Conservation (phyloP, 1,284 basidiomycete genomes). For the Pulveroboletus sp. region DNA sequence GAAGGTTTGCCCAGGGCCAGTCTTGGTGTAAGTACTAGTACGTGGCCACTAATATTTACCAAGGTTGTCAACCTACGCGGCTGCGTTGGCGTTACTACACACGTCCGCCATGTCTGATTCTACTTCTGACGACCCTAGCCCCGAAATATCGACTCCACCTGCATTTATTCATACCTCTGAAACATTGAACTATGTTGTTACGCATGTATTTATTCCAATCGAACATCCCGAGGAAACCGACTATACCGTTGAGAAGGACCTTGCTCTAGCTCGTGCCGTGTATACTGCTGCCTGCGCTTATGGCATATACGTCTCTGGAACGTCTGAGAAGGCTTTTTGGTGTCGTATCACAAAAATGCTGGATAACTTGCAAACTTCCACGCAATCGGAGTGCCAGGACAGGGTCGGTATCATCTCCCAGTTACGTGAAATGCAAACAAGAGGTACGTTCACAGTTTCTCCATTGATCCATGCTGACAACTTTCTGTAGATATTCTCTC, state of each 20-base stretch:
- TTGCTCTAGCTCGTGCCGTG: background rate
- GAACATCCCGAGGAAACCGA: constrained; percentile 5
- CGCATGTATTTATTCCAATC: constrained; percentile 12
- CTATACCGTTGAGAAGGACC: background rate
- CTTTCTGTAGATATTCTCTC: constrained; percentile 22
- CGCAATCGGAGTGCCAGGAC: background rate
- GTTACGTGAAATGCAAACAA: constrained; percentile 13
- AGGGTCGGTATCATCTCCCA: background rate
- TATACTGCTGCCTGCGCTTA: constrained; percentile 10
- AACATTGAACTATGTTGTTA: background rate
- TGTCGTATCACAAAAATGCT: constrained; percentile 10
- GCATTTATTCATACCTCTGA: background rate
- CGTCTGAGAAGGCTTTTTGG: constrained; percentile 8
- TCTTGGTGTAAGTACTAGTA: too few species aligned
- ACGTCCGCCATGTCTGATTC: background rate
- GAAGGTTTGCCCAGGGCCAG: too few species aligned
- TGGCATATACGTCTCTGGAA: background rate
- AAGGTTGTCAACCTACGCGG: too few species aligned
- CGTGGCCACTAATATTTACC: too few species aligned
- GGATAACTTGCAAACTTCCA: constrained; percentile 4
- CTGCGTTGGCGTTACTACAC: too few species aligned
- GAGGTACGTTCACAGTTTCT: constrained; percentile 6
- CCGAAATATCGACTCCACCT: background rate
- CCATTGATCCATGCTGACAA: background rate
- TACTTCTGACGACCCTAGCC: background rate